These are phyloP conservation scores for Trichoderma sp. DNA, from an alignment of 2,329 filamentous ascomycete species.

Conservation along the genomic window DNA sequence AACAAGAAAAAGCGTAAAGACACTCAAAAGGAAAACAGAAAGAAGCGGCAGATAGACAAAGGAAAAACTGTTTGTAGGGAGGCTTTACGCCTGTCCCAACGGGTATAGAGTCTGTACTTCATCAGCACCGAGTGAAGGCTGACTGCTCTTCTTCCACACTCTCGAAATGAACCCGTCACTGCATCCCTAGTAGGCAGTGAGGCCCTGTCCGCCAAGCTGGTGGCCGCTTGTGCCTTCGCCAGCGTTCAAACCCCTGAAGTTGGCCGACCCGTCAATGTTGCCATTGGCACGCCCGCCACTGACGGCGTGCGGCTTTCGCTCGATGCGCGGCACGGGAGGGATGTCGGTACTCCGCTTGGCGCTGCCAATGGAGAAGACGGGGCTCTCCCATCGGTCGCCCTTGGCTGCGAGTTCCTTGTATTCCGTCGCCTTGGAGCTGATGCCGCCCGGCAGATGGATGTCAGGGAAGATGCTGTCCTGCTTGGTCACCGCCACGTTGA, in stretches of 20 bases:
- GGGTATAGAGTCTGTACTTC: constrained; percentile 31
- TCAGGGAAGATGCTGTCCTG: constrained; percentile 88
- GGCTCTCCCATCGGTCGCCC: constrained; percentile 93
- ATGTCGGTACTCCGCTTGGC: constrained; percentile 73
- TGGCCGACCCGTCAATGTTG: constrained; percentile 18
- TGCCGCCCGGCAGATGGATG: constrained; percentile 77
- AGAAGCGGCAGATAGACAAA: neutral
- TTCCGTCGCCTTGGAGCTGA: constrained; percentile 90
- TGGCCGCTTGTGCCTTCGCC: constrained; percentile 11
- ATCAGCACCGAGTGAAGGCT: constrained; percentile 14
- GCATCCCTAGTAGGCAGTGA: constrained; percentile 31
- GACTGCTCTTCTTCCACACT: constrained; percentile 15
- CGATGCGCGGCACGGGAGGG: constrained; percentile 59
- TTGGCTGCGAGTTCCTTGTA: constrained; percentile 85
- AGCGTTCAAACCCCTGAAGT: constrained; percentile 15
- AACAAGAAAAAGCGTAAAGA: neutral
- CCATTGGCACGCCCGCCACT: constrained; percentile 25
- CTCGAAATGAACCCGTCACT: constrained; percentile 23
- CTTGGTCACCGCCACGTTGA: constrained; percentile 60
- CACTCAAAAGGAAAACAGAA: neutral
- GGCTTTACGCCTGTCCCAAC: constrained; percentile 19
- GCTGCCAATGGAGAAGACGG: constrained; percentile 84
- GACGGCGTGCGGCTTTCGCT: constrained; percentile 46
- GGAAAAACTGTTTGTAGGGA: neutral
- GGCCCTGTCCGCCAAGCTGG: constrained; percentile 20